Conservation (phyloP, 306 rosid genomes). For the Quercus rubra region DNA sequence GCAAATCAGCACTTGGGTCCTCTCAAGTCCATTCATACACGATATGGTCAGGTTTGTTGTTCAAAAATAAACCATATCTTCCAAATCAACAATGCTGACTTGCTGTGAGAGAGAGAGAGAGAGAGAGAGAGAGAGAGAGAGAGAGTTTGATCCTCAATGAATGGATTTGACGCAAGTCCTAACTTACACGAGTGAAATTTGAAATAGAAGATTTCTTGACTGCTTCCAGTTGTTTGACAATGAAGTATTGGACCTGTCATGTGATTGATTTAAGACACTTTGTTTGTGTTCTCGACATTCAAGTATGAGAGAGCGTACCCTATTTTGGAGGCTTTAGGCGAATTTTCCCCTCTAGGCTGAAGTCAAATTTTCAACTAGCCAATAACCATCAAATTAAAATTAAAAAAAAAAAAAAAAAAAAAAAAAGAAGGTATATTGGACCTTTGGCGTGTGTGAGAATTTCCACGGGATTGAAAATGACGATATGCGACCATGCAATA, state of each 20-base stretch:
- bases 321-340: neutral
- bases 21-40: no score
- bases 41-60: no score
- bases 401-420: neutral
- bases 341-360: neutral
- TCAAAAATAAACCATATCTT: no score
- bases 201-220: neutral
- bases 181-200: neutral
- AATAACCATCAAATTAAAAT: neutral
- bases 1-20: no score
- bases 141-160: neutral
- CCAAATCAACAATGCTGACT: no score
- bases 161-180: neutral
- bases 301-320: neutral
- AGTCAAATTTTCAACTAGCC: neutral
- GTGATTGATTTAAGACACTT: neutral
- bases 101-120: neutral
- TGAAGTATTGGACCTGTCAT: neutral
- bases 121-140: neutral
- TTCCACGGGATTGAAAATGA: neutral
- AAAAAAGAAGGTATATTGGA: neutral
- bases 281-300: neutral
- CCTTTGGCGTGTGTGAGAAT: neutral
- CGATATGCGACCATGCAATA: neutral
- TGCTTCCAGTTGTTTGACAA: neutral